These are phyloP conservation scores for Elaeis oleifera DNA, from an alignment of 202 grass and related monocot genomes.

Conservation along the genomic window DNA sequence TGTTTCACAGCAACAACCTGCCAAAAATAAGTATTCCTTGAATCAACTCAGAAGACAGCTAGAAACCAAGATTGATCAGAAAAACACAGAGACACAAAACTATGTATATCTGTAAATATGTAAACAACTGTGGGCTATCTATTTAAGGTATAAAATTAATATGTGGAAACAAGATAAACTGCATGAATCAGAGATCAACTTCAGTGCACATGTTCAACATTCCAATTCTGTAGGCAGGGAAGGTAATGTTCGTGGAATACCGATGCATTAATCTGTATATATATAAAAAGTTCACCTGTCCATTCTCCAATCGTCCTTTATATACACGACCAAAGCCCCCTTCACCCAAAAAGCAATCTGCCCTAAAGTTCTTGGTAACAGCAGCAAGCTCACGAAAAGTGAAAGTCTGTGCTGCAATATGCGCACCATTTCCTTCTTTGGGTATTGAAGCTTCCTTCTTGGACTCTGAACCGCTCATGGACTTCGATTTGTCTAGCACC, in stretches of 20 bases:
- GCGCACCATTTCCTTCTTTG: slow-evolving; percentile 42
- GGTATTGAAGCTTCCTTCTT: slow-evolving; percentile 50
- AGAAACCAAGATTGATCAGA: no score
- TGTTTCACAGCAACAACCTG: slow-evolving; percentile 91
- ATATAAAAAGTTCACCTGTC: slow-evolving; percentile 48
- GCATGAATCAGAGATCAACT: no score
- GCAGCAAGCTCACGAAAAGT: slow-evolving; percentile 75
- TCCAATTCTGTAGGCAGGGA: neutral
- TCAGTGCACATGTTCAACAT: neutral
- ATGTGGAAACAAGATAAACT: no score
- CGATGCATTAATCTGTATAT: no score
- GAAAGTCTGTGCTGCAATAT: slow-evolving; percentile 76
- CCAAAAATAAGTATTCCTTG: neutral
- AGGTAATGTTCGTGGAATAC: neutral
- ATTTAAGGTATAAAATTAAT: no score
- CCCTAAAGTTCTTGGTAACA: slow-evolving; percentile 80
- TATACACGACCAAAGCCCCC: slow-evolving; percentile 90
- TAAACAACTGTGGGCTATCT: no score
- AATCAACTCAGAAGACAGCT: neutral
- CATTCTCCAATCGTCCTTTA: slow-evolving; percentile 74
- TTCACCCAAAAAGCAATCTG: slow-evolving; percentile 85
- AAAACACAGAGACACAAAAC: no score
- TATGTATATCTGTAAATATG: no score
- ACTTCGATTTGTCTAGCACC: slow-evolving; percentile 39
- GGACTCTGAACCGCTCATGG: slow-evolving; percentile 17